A percentile compares a stretch with the other conserved stretches of the same genome.
Evolutionary conservation across 768 basidiomycete genomes (phyloP).

Genomic region (Russula abietina): DNA sequence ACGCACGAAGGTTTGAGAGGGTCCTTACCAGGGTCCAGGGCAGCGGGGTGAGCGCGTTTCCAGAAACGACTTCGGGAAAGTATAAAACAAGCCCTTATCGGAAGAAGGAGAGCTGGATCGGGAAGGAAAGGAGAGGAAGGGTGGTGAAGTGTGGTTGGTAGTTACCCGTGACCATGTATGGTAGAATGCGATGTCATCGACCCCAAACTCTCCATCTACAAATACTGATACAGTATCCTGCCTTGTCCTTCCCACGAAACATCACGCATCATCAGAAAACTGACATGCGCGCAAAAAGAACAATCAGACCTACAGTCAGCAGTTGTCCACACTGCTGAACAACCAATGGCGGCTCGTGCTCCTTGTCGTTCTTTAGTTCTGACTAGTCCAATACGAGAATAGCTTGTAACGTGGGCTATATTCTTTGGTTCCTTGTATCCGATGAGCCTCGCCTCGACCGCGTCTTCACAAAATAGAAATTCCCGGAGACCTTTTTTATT

Average conservation of each 20-base stretch:
- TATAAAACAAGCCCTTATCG: conserved; percentile 8
- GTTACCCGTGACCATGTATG: conserved; percentile 21
- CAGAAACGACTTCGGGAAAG: conserved; percentile 7
- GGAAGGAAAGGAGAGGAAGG: conserved; percentile 12
- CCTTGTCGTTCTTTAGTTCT: neutral
- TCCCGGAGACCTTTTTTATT: neutral
- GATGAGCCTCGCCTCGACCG: neutral
- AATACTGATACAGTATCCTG: neutral
- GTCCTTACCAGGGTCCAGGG: conserved; percentile 17
- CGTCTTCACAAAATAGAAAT: neutral
- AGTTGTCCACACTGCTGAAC: neutral
- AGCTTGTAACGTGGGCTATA: conserved; percentile 12
- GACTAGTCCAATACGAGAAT: conserved; percentile 20
- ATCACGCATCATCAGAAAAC: conserved; percentile 7
- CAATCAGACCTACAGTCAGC: neutral
- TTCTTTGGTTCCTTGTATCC: neutral
- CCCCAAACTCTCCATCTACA: neutral
- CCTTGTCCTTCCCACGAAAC: conserved; percentile 4
- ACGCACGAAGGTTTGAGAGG: neutral
- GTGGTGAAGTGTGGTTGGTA: conserved; percentile 9
- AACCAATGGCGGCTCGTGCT: neutral
- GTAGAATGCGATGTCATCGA: conserved; percentile 9
- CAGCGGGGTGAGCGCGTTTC: neutral
- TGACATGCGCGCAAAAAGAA: neutral
- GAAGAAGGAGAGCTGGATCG: conserved; percentile 10